Conservation (phyloP, 2,329 filamentous ascomycete genomes). For the Fusarium kyushuense region DNA sequence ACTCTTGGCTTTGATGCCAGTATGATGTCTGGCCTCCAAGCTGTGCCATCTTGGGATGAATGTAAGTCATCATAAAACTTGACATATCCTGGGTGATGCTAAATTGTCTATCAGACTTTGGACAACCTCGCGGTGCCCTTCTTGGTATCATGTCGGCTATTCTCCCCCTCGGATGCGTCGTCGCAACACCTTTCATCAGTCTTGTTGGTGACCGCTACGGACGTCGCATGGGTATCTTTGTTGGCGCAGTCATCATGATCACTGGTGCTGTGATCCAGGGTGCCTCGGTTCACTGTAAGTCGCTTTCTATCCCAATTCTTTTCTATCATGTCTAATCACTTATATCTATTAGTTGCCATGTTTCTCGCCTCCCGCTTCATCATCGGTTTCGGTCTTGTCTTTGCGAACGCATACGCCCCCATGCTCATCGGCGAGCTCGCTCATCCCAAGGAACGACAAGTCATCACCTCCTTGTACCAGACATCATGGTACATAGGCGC, state of each 20-base stretch:
- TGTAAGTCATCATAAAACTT: conserved; percentile 1
- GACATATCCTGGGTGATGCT: neutral
- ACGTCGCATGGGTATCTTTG: conserved; percentile 13
- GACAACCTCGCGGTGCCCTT: conserved; percentile 48
- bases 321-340: fast-evolving
- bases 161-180: conserved; percentile 11
- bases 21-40: conserved; percentile 51
- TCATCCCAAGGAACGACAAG: conserved; percentile 64
- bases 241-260: conserved; percentile 9
- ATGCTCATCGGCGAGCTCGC: conserved; percentile 66
- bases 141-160: conserved; percentile 20
- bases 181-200: conserved; percentile 4
- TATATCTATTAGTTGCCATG: conserved; percentile 56
- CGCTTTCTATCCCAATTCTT: fast-evolving
- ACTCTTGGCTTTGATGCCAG: conserved; percentile 58
- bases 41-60: conserved; percentile 33
- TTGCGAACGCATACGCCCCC: conserved; percentile 63
- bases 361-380: conserved; percentile 65
- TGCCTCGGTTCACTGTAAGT: conserved; percentile 2
- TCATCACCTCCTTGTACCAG: conserved; percentile 66
- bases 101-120: neutral
- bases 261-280: neutral
- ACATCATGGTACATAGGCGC: conserved; percentile 60
- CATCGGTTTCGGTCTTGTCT: conserved; percentile 66
- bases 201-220: conserved; percentile 14